phyloP scores from a whole-genome alignment of 106 monocot genomes.

The Dendrobium catenatum region DNA sequence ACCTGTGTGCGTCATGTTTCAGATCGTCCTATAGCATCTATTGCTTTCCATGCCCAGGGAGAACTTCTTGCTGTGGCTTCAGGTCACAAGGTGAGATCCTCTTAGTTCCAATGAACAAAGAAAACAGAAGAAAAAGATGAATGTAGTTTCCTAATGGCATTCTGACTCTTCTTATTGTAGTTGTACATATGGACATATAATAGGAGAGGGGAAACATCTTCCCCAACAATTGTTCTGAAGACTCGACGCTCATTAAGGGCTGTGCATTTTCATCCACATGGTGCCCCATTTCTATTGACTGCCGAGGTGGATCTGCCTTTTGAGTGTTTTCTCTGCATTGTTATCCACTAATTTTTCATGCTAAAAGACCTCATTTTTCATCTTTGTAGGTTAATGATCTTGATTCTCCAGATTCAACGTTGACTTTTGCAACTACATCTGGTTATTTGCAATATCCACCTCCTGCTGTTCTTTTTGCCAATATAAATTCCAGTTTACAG shows the following conservation, averaged over 20 bases:
- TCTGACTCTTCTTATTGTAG: constrained; percentile 25
- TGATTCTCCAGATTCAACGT: constrained; percentile 75
- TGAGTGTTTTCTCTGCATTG: not conserved
- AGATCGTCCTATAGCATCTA: constrained; percentile 98
- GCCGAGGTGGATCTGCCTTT: constrained; percentile 61
- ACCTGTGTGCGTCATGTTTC: not conserved
- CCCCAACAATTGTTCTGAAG: constrained; percentile 71
- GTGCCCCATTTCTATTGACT: constrained; percentile 75
- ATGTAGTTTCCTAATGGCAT: not conserved
- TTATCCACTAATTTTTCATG: not conserved
- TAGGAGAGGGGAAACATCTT: constrained; percentile 53
- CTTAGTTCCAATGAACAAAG: not conserved
- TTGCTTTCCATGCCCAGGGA: constrained; percentile 96
- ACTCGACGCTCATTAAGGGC: constrained; percentile 92
- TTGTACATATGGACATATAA: constrained; percentile 95
- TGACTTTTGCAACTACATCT: constrained; percentile 68
- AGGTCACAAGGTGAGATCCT: constrained; percentile 73
- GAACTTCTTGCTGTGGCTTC: constrained; percentile 97
- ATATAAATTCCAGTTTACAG: constrained; percentile 24
- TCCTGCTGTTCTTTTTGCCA: constrained; percentile 67
- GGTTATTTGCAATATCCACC: constrained; percentile 72
- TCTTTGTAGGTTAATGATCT: constrained; percentile 81
- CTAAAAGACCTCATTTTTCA: constrained; percentile 3
- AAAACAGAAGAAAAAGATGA: not conserved
- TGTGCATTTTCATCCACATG: constrained; percentile 98